These are phyloP conservation scores for Syncephalastrum monosporum DNA, from an alignment of 371 early-diverging fungal genomes.

Conservation along the genomic window DNA sequence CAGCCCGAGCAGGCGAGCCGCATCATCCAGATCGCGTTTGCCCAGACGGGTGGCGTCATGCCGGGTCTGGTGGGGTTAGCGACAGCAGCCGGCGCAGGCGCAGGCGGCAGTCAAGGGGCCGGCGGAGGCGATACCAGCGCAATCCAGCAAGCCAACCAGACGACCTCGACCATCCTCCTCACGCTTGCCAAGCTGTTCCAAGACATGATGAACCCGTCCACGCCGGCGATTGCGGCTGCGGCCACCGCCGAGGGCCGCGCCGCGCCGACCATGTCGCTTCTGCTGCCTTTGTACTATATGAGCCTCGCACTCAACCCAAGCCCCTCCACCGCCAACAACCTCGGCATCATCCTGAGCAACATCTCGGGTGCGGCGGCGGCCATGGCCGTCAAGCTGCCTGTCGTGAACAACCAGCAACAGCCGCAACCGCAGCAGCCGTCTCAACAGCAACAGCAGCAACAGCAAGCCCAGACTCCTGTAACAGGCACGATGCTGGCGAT, in stretches of 20 bases:
- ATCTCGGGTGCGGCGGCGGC: constrained; percentile 62
- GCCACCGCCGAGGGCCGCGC: constrained; percentile 35
- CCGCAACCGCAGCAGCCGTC: too few species aligned
- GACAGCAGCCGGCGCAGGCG: constrained; percentile 1
- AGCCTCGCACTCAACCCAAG: constrained; percentile 79
- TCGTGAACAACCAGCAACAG: constrained; percentile 29
- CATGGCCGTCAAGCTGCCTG: constrained; percentile 46
- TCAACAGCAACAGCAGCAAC: too few species aligned
- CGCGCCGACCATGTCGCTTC: constrained; percentile 59
- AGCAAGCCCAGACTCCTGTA: constrained; percentile 24
- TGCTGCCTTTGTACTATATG: constrained; percentile 82
- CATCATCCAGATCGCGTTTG: constrained; percentile 58
- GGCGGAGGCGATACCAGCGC: constrained; percentile 14
- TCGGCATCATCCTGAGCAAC: constrained; percentile 81
- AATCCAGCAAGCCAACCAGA: constrained; percentile 68
- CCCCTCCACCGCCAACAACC: constrained; percentile 87
- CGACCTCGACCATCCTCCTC: constrained; percentile 76
- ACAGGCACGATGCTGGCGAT: constrained; percentile 73
- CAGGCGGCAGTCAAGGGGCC: constrained; percentile 8
- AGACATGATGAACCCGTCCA: constrained; percentile 60
- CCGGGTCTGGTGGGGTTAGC: constrained; percentile 49
- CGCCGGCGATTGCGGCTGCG: constrained; percentile 45
- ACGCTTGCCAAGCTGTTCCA: constrained; percentile 88
- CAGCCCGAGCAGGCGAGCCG: constrained; percentile 69
- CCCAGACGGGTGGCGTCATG: constrained; percentile 60